Percentiles rank a stretch among this genome's conserved stretches.
Evolutionary conservation across 1,284 basidiomycete genomes (phyloP).

Genomic region (Cryptococcus sp.): DNA sequence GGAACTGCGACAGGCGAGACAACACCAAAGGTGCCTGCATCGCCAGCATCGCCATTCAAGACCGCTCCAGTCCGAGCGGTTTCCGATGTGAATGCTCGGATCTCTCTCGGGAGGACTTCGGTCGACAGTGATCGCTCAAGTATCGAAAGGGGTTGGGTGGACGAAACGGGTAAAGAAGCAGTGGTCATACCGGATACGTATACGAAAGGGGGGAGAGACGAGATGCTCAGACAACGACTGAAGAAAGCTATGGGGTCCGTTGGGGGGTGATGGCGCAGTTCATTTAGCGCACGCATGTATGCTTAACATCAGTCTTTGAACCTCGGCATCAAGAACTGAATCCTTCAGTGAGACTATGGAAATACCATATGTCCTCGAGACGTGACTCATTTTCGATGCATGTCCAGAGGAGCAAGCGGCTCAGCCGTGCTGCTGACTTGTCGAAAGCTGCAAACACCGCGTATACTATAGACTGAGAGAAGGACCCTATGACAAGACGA

Average conservation of each 20-base stretch:
- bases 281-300: neutral
- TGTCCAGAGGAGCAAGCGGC: too few species aligned
- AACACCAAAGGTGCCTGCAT: neutral
- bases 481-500: too few species aligned
- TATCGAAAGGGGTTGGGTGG: neutral
- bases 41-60: slow-evolving; percentile 8
- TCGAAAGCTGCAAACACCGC: too few species aligned
- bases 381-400: too few species aligned
- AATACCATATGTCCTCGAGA: too few species aligned
- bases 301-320: too few species aligned
- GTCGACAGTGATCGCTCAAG: too few species aligned
- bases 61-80: slow-evolving; percentile 14
- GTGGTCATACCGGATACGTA: slow-evolving; percentile 4
- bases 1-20: too few species aligned
- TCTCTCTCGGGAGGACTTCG: neutral
- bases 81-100: neutral
- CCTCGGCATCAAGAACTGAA: too few species aligned
- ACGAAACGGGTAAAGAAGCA: neutral
- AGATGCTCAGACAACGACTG: slow-evolving; percentile 47
- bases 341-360: too few species aligned
- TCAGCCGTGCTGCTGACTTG: too few species aligned
- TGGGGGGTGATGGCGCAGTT: slow-evolving; percentile 30
- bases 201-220: slow-evolving; percentile 43
- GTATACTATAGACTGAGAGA: too few species aligned
- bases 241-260: slow-evolving; percentile 53